Conservation (phyloP, 495 filamentous ascomycete genomes). For the Pseudoneurospora amorphoporcata region DNA sequence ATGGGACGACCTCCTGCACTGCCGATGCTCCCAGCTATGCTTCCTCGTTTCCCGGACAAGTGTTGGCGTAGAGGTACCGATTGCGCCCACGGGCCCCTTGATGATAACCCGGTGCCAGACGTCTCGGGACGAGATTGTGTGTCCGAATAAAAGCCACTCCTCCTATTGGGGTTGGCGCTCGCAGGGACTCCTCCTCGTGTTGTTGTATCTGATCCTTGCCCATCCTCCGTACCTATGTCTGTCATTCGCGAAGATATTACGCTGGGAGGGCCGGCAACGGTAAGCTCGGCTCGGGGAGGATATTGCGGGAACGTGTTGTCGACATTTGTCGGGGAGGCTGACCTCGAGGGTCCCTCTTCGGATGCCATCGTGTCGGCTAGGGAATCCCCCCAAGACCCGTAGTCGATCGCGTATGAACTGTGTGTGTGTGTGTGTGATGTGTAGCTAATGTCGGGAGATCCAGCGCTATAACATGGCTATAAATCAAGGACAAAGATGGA, state of each 20-base stretch:
- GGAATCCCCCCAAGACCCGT: background rate
- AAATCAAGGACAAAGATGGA: background rate
- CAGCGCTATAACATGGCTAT: slow-evolving; percentile 6
- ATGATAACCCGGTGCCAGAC: slow-evolving; percentile 39
- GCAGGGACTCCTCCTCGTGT: slow-evolving; percentile 18
- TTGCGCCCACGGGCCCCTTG: slow-evolving; percentile 40
- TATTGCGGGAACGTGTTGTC: slow-evolving; percentile 33
- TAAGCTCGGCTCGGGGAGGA: slow-evolving; percentile 18
- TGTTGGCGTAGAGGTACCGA: slow-evolving; percentile 36
- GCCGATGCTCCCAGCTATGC: slow-evolving; percentile 32
- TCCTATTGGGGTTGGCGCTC: slow-evolving; percentile 13
- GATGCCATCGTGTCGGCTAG: slow-evolving; percentile 22
- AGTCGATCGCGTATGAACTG: background rate
- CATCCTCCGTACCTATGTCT: slow-evolving; percentile 55
- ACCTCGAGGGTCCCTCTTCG: slow-evolving; percentile 21
- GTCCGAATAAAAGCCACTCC: slow-evolving; percentile 33
- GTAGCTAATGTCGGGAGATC: background rate
- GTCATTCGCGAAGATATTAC: slow-evolving; percentile 82
- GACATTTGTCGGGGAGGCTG: slow-evolving; percentile 24
- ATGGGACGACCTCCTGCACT: slow-evolving; percentile 44
- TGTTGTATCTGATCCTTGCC: slow-evolving; percentile 27
- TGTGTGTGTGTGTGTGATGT: background rate
- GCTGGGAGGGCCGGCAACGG: slow-evolving; percentile 38
- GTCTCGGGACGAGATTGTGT: slow-evolving; percentile 38
- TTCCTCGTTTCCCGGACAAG: slow-evolving; percentile 30